Evolutionary conservation across 2,329 filamentous ascomycete genomes (phyloP).

Genomic region (Penicillium crustosum): DNA sequence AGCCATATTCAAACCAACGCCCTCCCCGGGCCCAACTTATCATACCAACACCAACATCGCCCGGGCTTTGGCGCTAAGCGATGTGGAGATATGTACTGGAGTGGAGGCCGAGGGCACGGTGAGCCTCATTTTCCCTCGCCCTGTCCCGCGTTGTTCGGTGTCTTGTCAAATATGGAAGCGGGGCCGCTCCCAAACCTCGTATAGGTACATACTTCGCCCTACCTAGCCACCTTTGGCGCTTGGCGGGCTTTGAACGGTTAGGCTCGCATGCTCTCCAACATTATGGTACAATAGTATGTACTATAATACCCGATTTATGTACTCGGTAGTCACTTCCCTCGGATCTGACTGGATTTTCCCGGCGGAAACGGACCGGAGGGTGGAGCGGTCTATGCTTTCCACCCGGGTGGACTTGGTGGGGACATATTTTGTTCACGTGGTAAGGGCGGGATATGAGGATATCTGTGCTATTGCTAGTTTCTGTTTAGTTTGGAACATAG

Average conservation of each 20-base stretch:
- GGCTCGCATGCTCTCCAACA: neutral
- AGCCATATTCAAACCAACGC: too few species aligned
- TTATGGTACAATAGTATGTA: neutral
- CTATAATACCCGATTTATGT: neutral
- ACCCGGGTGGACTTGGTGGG: neutral
- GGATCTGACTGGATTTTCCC: neutral
- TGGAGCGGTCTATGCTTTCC: neutral
- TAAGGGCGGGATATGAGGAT: neutral
- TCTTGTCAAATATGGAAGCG: neutral
- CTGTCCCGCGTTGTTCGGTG: neutral
- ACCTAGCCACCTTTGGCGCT: neutral
- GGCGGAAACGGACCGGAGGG: neutral
- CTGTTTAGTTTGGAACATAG: neutral
- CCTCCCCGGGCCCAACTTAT: neutral
- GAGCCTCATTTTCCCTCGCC: neutral
- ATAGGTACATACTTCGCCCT: neutral
- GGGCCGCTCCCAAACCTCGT: neutral
- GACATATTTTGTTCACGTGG: neutral
- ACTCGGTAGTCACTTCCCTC: neutral
- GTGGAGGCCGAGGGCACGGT: neutral
- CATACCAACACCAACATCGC: neutral
- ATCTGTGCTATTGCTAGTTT: neutral
- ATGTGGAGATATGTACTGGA: neutral
- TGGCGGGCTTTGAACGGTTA: neutral
- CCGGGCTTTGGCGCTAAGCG: neutral